A percentile compares a stretch with the other conserved stretches of the same genome.
phyloP scores from a whole-genome alignment of 2,329 filamentous ascomycete species.

The Dothideomycetes sp. region DNA sequence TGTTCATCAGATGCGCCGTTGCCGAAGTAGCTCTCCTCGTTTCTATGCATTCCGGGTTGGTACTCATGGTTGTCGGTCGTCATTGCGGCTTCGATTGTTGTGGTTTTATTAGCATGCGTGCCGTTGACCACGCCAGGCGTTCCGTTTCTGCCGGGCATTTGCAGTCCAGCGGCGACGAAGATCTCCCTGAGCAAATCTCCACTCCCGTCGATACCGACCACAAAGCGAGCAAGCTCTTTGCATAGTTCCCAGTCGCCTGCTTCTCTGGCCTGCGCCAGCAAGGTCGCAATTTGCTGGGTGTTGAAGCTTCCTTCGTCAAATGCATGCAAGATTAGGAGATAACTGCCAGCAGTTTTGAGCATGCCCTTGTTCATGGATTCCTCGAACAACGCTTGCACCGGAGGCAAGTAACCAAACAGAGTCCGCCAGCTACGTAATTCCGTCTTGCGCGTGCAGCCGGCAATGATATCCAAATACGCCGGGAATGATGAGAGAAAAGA shows the following conservation, averaged over 20 bases:
- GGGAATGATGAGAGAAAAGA: constrained; percentile 46
- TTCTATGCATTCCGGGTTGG: no score
- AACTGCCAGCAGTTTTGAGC: constrained; percentile 90
- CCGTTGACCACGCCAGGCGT: background rate
- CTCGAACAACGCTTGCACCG: constrained; percentile 85
- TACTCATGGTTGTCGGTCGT: no score
- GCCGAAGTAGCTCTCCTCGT: background rate
- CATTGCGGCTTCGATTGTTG: no score
- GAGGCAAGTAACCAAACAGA: constrained; percentile 81
- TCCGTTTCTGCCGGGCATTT: no score
- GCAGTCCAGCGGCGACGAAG: constrained; percentile 34
- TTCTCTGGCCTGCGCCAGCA: constrained; percentile 69
- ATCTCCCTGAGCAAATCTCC: constrained; percentile 69
- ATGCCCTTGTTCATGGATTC: constrained; percentile 76
- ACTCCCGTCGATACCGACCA: constrained; percentile 81
- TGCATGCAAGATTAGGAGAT: constrained; percentile 88
- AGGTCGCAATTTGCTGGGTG: constrained; percentile 61
- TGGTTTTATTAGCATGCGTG: no score
- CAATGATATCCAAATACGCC: constrained; percentile 85
- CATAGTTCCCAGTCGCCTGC: constrained; percentile 93
- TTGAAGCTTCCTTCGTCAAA: constrained; percentile 38
- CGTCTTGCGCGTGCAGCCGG: constrained; percentile 95
- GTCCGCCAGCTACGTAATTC: constrained; percentile 93
- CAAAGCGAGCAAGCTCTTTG: constrained; percentile 86
- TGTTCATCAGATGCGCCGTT: background rate